Base-by-base conservation (phyloP, 2,329 filamentous ascomycete genomes). In the Paecilomyces fulvus region DNA sequence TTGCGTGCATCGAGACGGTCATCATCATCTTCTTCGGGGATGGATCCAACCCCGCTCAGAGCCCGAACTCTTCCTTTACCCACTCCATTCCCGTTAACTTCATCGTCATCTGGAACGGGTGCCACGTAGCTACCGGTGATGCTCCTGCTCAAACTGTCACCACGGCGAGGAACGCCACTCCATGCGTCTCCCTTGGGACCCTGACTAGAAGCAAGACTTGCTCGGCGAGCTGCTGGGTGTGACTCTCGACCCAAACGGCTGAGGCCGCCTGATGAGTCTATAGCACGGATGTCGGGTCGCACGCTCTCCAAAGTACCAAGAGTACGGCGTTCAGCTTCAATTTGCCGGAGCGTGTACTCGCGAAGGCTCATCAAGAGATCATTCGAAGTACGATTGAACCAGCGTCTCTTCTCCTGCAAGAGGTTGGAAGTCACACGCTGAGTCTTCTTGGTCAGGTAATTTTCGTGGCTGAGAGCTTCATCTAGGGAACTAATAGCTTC, bases 151-250 rank as follows among this genome's bases (percentile, higher is more conserved):
- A 90, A 75, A n/a, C 85, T 86, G 64, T 95, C 90, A 30, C 86
- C 85, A 55, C 89, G 83, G 59, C 94, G 83, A 33, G 92, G 90
- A 28, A 96, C 91, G 57, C 94, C 94, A 66, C 90, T 96, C 94
- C 94, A 99, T 14, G 94, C 88, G 72, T 99, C 94, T n/a, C 94
- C 94, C 76, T 95, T 95, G 52, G 94, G 92, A 0, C 94, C 94
- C 74, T 99, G 94, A 66, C 89, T 94, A 51, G 89, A 89, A 14
- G 89, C 89, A 62, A 96, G 75, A 72, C 85, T 92, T 25, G 86
- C 75, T 59, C 92, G 85, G 55, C 94, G 84, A 30, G 77, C 75
- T 4, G 85, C 76, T 2, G 94, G 92, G 70, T 96, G 90, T 14
- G 88, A 79, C 74, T 99, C 94, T 57, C 94, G 85, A 48, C 94